A percentile compares a stretch with the other conserved stretches of the same genome.
phyloP scores from a whole-genome alignment of 176 grass and related monocot species.

The Oropetium thomaeum region DNA sequence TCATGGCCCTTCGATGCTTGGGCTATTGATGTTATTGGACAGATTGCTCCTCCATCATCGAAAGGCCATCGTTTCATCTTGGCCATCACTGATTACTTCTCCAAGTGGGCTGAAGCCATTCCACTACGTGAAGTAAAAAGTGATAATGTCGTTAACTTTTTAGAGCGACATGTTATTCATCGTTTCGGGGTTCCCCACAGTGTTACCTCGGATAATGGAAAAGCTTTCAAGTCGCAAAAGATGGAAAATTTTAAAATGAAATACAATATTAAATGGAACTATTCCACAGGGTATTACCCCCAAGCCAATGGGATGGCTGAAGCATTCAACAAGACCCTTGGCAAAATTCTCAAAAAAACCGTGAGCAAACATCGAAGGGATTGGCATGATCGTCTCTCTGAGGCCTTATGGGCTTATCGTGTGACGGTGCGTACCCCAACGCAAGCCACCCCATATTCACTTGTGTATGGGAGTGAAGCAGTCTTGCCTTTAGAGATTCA shows the following conservation, averaged over 20 bases:
- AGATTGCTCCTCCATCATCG: neutral
- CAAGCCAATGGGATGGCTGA: neutral
- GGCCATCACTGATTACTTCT: neutral
- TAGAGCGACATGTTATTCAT: neutral
- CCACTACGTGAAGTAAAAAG: neutral
- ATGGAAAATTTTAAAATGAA: neutral
- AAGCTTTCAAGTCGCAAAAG: neutral
- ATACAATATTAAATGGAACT: neutral
- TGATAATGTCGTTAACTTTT: neutral
- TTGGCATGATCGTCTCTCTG: neutral
- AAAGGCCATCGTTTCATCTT: neutral
- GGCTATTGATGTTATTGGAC: neutral
- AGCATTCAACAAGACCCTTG: neutral
- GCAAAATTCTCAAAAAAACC: neutral
- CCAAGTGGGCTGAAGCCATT: neutral
- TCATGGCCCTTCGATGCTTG: neutral
- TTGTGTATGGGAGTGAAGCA: too few species aligned
- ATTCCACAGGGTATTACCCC: neutral
- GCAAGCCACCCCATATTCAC: too few species aligned
- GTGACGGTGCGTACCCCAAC: too few species aligned
- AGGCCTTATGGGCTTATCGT: too few species aligned
- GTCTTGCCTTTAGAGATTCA: too few species aligned
- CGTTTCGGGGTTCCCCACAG: neutral
- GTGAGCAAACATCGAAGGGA: neutral
- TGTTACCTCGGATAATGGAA: neutral